A percentile compares a stretch with the other conserved stretches of the same genome.
Evolutionary conservation across 2,329 filamentous ascomycete genomes (phyloP).

Genomic region (Cladobotryum protrusum): DNA sequence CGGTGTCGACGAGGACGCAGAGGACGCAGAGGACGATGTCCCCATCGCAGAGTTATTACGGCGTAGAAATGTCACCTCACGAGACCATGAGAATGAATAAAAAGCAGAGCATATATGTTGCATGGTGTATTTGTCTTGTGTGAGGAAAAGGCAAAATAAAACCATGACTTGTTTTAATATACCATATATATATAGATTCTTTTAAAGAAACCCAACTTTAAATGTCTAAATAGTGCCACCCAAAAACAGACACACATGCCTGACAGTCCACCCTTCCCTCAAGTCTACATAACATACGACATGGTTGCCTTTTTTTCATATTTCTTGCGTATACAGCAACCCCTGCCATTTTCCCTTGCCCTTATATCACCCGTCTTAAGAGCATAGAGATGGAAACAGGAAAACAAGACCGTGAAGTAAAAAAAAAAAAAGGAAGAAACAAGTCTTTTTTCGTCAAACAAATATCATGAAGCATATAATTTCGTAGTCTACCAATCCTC

Average conservation of each 20-base stretch:
- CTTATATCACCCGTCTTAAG: conserved; percentile 1
- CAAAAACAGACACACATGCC: not conserved
- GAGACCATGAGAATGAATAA: conserved; percentile 1
- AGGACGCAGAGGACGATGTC: conserved; percentile 52
- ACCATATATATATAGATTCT: not conserved
- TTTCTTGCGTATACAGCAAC: conserved; percentile 7
- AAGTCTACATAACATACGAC: not conserved
- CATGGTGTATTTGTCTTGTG: too few species aligned
- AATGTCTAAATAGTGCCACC: conserved; percentile 1
- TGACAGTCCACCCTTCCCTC: not conserved
- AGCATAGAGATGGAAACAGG: conserved; percentile 1
- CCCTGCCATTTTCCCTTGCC: not conserved
- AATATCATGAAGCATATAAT: conserved; percentile 4
- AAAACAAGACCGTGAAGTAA: conserved; percentile 9
- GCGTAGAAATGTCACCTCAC: conserved; percentile 37
- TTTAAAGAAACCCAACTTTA: not conserved
- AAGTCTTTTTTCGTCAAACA: conserved; percentile 2
- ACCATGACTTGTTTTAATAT: not conserved
- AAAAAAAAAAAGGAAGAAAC: conserved; percentile 9
- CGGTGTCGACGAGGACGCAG: conserved; percentile 71
- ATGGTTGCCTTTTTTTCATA: not conserved
- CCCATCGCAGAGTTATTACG: conserved; percentile 63
- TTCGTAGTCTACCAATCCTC: conserved; percentile 55
- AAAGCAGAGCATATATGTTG: too few species aligned
- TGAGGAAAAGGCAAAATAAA: not conserved